Conservation (phyloP, 1,284 basidiomycete genomes). For the Ceratobasidium sp. region DNA sequence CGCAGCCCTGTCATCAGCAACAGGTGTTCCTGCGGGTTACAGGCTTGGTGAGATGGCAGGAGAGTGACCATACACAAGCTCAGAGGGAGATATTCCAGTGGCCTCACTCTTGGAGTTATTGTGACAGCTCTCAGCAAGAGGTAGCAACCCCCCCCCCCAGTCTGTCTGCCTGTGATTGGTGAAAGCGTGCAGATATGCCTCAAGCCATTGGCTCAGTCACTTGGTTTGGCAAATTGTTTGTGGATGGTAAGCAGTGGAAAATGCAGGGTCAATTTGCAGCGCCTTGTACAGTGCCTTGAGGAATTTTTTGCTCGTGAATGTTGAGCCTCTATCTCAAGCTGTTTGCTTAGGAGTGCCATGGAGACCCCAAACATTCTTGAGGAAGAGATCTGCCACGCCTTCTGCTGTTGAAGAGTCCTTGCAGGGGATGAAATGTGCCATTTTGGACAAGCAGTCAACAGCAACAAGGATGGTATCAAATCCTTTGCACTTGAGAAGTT, state of each 20-base stretch:
- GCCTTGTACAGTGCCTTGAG: slow-evolving; percentile 38
- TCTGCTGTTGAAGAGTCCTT: too few relatives aligned
- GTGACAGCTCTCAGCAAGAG: slow-evolving; percentile 47
- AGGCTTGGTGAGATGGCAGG: too few relatives aligned
- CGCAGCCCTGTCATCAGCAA: too few relatives aligned
- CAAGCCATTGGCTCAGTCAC: slow-evolving; percentile 29
- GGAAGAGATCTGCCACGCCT: too few relatives aligned
- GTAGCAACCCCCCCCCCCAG: slow-evolving; percentile 41
- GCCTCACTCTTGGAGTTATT: slow-evolving; percentile 43
- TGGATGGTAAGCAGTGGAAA: slow-evolving; percentile 44
- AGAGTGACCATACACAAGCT: not conserved
- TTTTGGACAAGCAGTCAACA: slow-evolving; percentile 43
- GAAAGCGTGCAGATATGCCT: slow-evolving; percentile 21
- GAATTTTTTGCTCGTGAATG: slow-evolving; percentile 45
- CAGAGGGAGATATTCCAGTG: slow-evolving; percentile 19
- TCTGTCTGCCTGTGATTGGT: slow-evolving; percentile 24
- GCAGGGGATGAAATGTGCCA: too few relatives aligned
- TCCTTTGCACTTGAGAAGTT: slow-evolving; percentile 40
- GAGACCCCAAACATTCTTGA: too few relatives aligned
- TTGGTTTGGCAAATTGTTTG: slow-evolving; percentile 39
- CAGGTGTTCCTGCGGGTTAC: too few relatives aligned
- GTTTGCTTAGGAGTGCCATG: too few relatives aligned
- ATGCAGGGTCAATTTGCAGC: slow-evolving; percentile 38
- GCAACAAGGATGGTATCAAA: slow-evolving; percentile 43
- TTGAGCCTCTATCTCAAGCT: too few relatives aligned